These are phyloP conservation scores for Penicillium aurantiogriseum DNA, from an alignment of 2,329 filamentous ascomycete species.

Conservation along the genomic window DNA sequence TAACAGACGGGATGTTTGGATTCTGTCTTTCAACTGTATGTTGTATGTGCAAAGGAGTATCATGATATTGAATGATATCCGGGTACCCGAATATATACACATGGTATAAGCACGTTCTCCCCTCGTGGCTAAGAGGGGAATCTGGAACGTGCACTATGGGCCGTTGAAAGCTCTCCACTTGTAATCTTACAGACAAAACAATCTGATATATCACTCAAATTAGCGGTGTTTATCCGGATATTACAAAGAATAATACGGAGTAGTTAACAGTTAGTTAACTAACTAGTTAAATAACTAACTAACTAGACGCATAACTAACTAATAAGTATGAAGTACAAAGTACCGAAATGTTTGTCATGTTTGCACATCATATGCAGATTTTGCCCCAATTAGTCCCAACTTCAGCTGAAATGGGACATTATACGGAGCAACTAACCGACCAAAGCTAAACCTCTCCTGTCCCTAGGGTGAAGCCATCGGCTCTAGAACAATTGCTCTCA, in stretches of 20 bases:
- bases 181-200: not conserved
- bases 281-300: no score
- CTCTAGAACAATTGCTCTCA: not conserved
- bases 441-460: not conserved
- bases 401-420: not conserved
- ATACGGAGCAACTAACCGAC: not conserved
- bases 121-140: not conserved
- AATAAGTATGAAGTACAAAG: no score
- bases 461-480: not conserved
- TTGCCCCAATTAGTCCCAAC: not conserved
- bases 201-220: not conserved
- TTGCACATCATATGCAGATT: not conserved
- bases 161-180: conserved; percentile 16
- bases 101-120: conserved; percentile 4
- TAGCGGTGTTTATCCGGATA: not conserved
- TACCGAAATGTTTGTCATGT: not conserved
- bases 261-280: no score
- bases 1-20: conserved; percentile 13
- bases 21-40: no score
- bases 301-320: no score
- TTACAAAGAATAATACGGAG: no score
- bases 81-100: not conserved
- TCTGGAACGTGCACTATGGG: conserved; percentile 16
- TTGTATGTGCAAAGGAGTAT: no score
- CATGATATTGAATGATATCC: no score